Evolutionary conservation across 23 red algal genomes (phyloP).

Genomic region (Rhodosorus marinus): DNA sequence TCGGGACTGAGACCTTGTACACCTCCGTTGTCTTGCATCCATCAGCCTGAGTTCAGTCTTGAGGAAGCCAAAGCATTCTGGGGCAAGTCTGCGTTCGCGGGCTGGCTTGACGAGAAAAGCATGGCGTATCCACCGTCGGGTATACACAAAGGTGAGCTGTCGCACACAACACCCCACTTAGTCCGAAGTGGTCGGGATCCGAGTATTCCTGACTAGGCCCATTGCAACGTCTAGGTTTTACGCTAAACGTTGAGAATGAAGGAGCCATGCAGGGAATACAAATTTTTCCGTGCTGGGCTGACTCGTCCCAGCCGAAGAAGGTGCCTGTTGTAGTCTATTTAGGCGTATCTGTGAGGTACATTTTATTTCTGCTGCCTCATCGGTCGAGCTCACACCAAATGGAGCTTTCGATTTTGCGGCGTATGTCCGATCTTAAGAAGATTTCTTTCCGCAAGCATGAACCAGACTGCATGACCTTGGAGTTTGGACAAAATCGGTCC

Average conservation of each 20-base stretch:
- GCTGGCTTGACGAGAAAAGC: slow-evolving; percentile 33
- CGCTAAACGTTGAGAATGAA: slow-evolving; percentile 34
- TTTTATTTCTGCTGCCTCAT: slow-evolving; percentile 41
- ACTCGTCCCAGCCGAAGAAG: slow-evolving; percentile 2
- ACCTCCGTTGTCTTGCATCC: not conserved
- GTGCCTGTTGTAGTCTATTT: slow-evolving; percentile 2
- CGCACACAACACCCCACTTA: too few relatives aligned
- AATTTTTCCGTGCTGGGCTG: slow-evolving; percentile 55
- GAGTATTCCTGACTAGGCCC: too few relatives aligned
- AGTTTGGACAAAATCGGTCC: too few relatives aligned
- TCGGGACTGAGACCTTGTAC: not conserved
- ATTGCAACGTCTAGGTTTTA: too few relatives aligned
- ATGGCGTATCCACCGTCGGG: slow-evolving; percentile 13
- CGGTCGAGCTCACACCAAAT: too few relatives aligned
- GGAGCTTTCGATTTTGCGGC: too few relatives aligned
- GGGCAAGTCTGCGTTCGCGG: slow-evolving; percentile 33
- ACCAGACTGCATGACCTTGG: too few relatives aligned
- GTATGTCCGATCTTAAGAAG: too few relatives aligned
- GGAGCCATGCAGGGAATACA: slow-evolving; percentile 29
- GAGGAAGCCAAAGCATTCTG: slow-evolving; percentile 8
- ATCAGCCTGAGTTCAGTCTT: not conserved
- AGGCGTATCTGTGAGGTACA: slow-evolving; percentile 43
- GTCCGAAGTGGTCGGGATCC: too few relatives aligned
- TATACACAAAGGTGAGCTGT: slow-evolving; percentile 45
- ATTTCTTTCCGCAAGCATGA: too few relatives aligned